These are phyloP conservation scores for Hyaloscypha hepaticicola DNA, from an alignment of 495 filamentous ascomycete species.

Conservation along the genomic window DNA sequence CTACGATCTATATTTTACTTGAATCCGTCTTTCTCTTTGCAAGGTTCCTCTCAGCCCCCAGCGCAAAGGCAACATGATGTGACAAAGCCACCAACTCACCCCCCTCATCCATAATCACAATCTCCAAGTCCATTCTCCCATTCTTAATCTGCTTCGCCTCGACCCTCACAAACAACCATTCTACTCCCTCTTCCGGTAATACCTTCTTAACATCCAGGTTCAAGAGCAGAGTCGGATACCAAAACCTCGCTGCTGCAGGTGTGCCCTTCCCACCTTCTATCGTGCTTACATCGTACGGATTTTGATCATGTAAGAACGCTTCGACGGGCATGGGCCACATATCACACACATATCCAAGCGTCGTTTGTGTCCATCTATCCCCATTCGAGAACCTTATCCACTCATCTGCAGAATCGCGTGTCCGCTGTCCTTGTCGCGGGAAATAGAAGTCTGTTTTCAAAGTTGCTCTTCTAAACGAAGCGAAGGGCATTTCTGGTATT, in stretches of 20 bases:
- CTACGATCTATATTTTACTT: slow-evolving; percentile 29
- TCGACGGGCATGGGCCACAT: slow-evolving; percentile 62
- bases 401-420: slow-evolving; percentile 54
- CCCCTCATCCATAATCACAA: slow-evolving; percentile 56
- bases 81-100: slow-evolving; percentile 61
- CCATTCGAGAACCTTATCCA: slow-evolving; percentile 59
- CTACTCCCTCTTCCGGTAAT: slow-evolving; percentile 55
- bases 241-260: slow-evolving; percentile 42
- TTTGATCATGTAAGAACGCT: slow-evolving; percentile 18
- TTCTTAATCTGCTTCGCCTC: slow-evolving; percentile 56
- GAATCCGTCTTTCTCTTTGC: slow-evolving; percentile 19
- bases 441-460: slow-evolving; percentile 55
- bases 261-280: slow-evolving; percentile 17
- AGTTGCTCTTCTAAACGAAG: slow-evolving; percentile 52
- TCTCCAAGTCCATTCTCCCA: slow-evolving; percentile 65
- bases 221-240: slow-evolving; percentile 79
- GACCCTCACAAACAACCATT: slow-evolving; percentile 65
- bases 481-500: slow-evolving; percentile 38
- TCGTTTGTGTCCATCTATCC: slow-evolving; percentile 53
- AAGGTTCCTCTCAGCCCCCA: slow-evolving; percentile 23
- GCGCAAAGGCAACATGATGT: slow-evolving; percentile 60
- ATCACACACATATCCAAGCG: slow-evolving; percentile 61
- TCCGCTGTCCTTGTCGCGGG: slow-evolving; percentile 46
- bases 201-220: slow-evolving; percentile 66
- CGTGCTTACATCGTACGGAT: slow-evolving; percentile 30